These are phyloP conservation scores for Draba incana DNA, from an alignment of 345 rosid species.

Conservation along the genomic window DNA sequence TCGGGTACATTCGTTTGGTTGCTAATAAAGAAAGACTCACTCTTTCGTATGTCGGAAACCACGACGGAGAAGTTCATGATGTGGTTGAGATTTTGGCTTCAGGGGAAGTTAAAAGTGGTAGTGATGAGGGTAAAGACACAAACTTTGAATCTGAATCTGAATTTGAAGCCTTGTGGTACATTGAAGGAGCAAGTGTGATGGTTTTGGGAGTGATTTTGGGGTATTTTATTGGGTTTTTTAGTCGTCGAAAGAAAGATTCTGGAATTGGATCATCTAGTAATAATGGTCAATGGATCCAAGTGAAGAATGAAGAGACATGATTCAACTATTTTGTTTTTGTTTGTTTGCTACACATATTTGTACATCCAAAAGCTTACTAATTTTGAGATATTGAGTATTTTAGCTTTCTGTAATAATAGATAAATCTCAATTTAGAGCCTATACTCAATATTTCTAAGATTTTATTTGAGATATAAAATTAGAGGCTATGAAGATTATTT, in stretches of 20 bases:
- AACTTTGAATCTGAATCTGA: constrained; percentile 32
- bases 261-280: constrained; percentile 26
- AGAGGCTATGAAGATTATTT: too few relatives aligned
- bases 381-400: not conserved
- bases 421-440: too few relatives aligned
- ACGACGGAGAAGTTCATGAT: constrained; percentile 89
- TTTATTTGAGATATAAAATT: too few relatives aligned
- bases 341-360: constrained; percentile 17
- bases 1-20: constrained; percentile 80
- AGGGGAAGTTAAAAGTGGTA: constrained; percentile 64
- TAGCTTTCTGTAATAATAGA: too few relatives aligned
- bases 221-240: constrained; percentile 63
- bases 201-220: constrained; percentile 72
- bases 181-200: constrained; percentile 71
- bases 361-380: constrained; percentile 18
- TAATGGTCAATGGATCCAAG: constrained; percentile 58
- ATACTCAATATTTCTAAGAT: too few relatives aligned
- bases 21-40: constrained; percentile 80
- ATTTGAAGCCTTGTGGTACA: constrained; percentile 50
- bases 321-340: constrained; percentile 17
- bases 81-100: constrained; percentile 75
- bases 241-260: constrained; percentile 54
- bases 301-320: constrained; percentile 67
- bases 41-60: constrained; percentile 78
- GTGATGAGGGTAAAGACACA: constrained; percentile 21